These are phyloP conservation scores for Elsinoe australis DNA, from an alignment of 2,329 filamentous ascomycete species.

Conservation along the genomic window DNA sequence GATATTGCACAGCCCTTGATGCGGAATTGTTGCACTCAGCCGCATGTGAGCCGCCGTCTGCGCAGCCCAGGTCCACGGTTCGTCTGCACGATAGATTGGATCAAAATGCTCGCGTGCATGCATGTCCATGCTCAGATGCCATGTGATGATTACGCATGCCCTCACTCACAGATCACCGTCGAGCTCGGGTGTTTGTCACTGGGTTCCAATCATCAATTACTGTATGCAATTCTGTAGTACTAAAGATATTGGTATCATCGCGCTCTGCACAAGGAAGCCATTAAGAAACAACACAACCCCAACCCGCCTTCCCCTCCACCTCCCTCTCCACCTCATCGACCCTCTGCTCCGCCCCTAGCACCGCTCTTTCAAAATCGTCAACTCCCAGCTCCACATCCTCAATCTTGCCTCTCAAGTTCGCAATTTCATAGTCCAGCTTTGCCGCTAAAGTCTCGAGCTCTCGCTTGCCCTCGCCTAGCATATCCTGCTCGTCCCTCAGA, in stretches of 20 bases:
- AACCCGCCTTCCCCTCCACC: slow-evolving; percentile 29
- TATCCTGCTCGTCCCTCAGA: slow-evolving; percentile 59
- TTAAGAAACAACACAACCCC: slow-evolving; percentile 25
- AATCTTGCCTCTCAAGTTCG: slow-evolving; percentile 68
- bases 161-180: not conserved
- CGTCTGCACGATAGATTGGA: too few species aligned
- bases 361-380: slow-evolving; percentile 68
- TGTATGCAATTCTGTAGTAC: not conserved
- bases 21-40: too few species aligned
- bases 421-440: slow-evolving; percentile 87
- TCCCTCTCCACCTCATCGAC: slow-evolving; percentile 54
- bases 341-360: slow-evolving; percentile 43
- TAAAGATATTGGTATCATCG: too few species aligned
- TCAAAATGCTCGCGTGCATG: too few species aligned
- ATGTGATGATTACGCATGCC: not conserved
- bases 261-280: too few species aligned
- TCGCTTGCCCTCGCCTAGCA: slow-evolving; percentile 62
- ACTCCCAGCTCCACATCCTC: slow-evolving; percentile 82
- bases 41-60: too few species aligned
- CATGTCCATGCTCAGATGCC: not conserved
- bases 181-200: not conserved
- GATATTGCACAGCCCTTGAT: too few species aligned
- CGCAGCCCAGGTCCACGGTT: too few species aligned
- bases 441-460: slow-evolving; percentile 74
- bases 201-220: not conserved